Conservation (phyloP, 192 early-diverging fungal genomes). For the Coemansia sp. region DNA sequence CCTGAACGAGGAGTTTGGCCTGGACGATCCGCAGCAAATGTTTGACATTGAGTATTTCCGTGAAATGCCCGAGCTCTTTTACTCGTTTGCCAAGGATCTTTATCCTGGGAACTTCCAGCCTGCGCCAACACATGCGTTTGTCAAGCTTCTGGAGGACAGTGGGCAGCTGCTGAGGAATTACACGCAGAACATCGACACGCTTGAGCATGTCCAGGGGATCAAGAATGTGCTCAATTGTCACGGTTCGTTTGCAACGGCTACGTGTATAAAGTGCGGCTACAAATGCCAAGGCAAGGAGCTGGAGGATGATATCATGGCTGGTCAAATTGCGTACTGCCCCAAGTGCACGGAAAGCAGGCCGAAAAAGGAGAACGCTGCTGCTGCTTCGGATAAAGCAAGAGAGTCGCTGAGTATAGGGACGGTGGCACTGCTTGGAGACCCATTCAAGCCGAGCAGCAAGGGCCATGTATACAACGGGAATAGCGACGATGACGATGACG, state of each 20-base stretch:
- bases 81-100: slow-evolving; percentile 92
- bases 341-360: slow-evolving; percentile 55
- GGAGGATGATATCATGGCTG: slow-evolving; percentile 73
- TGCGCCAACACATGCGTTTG: slow-evolving; percentile 82
- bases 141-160: slow-evolving; percentile 83
- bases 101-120: slow-evolving; percentile 88
- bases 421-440: not conserved
- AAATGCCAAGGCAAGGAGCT: slow-evolving; percentile 77
- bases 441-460: not conserved
- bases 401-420: not conserved
- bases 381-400: not conserved
- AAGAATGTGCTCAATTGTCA: slow-evolving; percentile 84
- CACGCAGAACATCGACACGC: slow-evolving; percentile 96
- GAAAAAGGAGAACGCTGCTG: not conserved
- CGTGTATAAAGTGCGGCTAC: slow-evolving; percentile 82
- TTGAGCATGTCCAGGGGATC: slow-evolving; percentile 88
- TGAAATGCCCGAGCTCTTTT: slow-evolving; percentile 86
- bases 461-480: slow-evolving; percentile 12
- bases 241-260: slow-evolving; percentile 95
- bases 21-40: slow-evolving; percentile 93
- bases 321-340: slow-evolving; percentile 75
- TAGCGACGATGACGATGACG: slow-evolving; percentile 23
- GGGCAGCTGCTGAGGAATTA: slow-evolving; percentile 91
- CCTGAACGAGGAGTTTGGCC: slow-evolving; percentile 79
- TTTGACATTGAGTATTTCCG: slow-evolving; percentile 94